These are phyloP conservation scores for Thamnidium elegans DNA, from an alignment of 192 early-diverging fungal species.

Conservation along the genomic window DNA sequence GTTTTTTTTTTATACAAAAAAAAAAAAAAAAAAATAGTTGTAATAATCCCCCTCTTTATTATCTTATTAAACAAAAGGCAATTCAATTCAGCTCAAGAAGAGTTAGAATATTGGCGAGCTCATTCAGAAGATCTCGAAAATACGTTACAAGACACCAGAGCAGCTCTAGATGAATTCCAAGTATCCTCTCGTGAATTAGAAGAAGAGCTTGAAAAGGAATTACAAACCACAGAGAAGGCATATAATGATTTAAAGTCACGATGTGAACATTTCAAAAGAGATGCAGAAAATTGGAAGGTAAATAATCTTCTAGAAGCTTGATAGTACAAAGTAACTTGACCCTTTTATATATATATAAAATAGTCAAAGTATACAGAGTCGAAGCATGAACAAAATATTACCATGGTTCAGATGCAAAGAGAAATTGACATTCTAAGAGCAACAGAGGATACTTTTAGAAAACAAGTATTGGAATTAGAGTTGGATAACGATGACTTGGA, in stretches of 20 bases:
- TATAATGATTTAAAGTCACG: constrained; percentile 61
- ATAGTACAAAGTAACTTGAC: no score
- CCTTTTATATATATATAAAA: no score
- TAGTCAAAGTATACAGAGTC: constrained; percentile 62
- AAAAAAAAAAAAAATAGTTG: neutral
- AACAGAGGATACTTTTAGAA: constrained; percentile 66
- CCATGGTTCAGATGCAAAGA: constrained; percentile 65
- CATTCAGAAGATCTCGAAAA: constrained; percentile 50
- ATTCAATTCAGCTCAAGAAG: constrained; percentile 59
- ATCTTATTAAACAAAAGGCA: constrained; percentile 15
- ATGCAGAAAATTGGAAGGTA: constrained; percentile 72
- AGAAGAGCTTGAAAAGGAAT: constrained; percentile 69
- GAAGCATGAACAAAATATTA: constrained; percentile 63
- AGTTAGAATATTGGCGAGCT: constrained; percentile 65
- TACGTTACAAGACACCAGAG: constrained; percentile 52
- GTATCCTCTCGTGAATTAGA: constrained; percentile 66
- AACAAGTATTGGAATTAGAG: constrained; percentile 71
- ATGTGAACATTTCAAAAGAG: constrained; percentile 62
- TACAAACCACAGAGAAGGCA: constrained; percentile 63
- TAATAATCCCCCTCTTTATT: neutral
- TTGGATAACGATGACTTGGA: constrained; percentile 79
- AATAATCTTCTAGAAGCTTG: neutral
- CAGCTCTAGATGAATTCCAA: constrained; percentile 64
- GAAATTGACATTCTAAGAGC: constrained; percentile 71
- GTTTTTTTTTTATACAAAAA: neutral